These are phyloP conservation scores for Lichtheimia ramosa DNA, from an alignment of 371 early-diverging fungal genomes.

Conservation along the genomic window DNA sequence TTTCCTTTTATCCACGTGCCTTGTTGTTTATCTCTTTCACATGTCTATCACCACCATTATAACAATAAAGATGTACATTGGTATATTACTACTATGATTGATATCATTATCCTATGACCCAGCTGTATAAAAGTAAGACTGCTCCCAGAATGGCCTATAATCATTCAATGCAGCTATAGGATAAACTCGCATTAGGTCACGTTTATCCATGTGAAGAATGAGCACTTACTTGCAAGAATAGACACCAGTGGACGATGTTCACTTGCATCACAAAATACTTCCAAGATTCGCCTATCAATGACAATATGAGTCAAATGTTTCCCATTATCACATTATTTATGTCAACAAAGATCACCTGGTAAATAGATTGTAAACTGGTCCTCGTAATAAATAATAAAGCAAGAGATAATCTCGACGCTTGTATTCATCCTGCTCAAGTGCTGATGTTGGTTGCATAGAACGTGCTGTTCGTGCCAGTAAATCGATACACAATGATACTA, in stretches of 20 bases:
- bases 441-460: conserved; percentile 27
- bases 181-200: not conserved
- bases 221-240: conserved; percentile 25
- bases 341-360: conserved; percentile 24
- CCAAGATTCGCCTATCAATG: conserved; percentile 18
- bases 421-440: conserved; percentile 37
- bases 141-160: conserved; percentile 47
- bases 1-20: no score
- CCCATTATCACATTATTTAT: not conserved
- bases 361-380: conserved; percentile 28
- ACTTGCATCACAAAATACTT: conserved; percentile 33
- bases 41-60: no score
- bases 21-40: no score
- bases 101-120: no score
- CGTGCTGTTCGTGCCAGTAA: conserved; percentile 22
- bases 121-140: conserved; percentile 42
- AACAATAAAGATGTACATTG: no score
- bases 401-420: conserved; percentile 31
- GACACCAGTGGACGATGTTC: conserved; percentile 42
- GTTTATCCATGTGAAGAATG: no score
- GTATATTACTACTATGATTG: no score
- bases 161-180: conserved; percentile 40
- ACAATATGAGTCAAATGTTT: not conserved
- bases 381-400: conserved; percentile 36
- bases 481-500: conserved; percentile 35